Base-by-base conservation (phyloP, 1,284 basidiomycete species). In the Puccinia hordei region DNA sequence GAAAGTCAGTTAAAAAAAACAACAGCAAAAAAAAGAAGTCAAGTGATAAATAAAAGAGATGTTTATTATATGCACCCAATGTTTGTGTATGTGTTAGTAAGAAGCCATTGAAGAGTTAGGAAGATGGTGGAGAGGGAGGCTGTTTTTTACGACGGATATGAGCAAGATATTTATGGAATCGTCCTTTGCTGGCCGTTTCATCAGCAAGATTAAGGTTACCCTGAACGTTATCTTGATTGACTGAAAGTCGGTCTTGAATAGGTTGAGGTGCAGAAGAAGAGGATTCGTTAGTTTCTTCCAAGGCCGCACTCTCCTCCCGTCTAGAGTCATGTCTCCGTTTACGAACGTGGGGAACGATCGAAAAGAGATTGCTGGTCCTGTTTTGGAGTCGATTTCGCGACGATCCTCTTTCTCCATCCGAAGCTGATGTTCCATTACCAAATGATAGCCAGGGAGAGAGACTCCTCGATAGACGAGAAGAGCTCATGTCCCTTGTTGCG, bases 121-220 rank as follows among this genome's bases (percentile, higher is more conserved):
- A 59, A 12, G 57, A 17, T 8, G 24, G 15, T 13, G 57, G 27
- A n/a, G 24, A 17, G 27, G 57, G 41, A 13, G 13, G 57, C 27
- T 1, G 33, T 38, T 63, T 63, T 22, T 38, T 63, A 12, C 59
- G 59, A n/a, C 59, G 59, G 33, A 63, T 63, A 10, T 38, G 33
- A n/a, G 59, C 59, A 6, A 63, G 59, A n/a, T 63, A 63, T 63
- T 63, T 63, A n/a, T 63, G 59, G 33, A 63, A 63, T 2, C 59
- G 59, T 22, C 59, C 33, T 5, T 38, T 63, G 33, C 59, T 63
- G 13, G 30, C 59, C 2, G 59, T 22, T 17, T 63, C 59, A n/a
- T 63, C 59, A 19, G 59, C 2, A 17, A 5, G 59, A 38, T 63
- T 17, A 17, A 6, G 6, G 15, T 4, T 2, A n/a, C 0, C 22